Evolutionary conservation across 2,329 filamentous ascomycete species (phyloP), one percentile per base, ranked within the genome.

Genomic region (Fusarium liriodendri): DNA sequence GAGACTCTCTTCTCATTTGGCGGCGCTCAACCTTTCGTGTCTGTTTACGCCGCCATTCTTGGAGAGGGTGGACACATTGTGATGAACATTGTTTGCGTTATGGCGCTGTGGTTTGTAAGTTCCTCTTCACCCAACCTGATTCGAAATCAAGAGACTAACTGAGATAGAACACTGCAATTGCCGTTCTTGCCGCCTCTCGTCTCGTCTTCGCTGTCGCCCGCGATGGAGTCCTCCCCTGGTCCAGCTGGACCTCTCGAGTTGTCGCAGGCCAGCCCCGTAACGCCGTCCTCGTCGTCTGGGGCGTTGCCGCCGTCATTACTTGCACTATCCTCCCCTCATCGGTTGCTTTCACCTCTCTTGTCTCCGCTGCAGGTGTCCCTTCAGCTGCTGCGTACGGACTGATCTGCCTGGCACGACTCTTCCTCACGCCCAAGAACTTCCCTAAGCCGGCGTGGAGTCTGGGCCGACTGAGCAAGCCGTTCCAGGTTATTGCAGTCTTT

Each of bases 131-230:
- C 20, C 8, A 14, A 10, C 22, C 27, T 1, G 5, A 14, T 16
- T 3, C 18, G 1, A 20, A 11, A 5, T 0, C 25, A 13, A 35
- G 13, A 38, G 3, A 6, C 22, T 62, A 27, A 62, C 14, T 2
- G 2, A 37, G 6, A 37, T 18, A 37, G 87, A 91, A 91, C 78
- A 90, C 89, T 1, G 89, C 88, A 0, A 88, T 91, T 65, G 88
- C 89, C 22, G 86, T 90, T 52, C 85, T 90, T 14, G 89, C 89
- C 9, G 87, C 88, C 16, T 91, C 89, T 5, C 86, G 89, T n/a
- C 84, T 91, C 2, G 89, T 91, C 72, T 91, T 90, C 78, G 89
- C 89, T 47, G 89, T 91, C 5, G 89, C 89, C 32, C 85, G 89
- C 54, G 89, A 91, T 75, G 88, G 89, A 38, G 88, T 91, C 22